Percentiles rank a stretch among this genome's conserved stretches.
These are phyloP conservation scores for Meira miltonrushii DNA, from an alignment of 1,284 basidiomycete genomes.

Conservation along the genomic window DNA sequence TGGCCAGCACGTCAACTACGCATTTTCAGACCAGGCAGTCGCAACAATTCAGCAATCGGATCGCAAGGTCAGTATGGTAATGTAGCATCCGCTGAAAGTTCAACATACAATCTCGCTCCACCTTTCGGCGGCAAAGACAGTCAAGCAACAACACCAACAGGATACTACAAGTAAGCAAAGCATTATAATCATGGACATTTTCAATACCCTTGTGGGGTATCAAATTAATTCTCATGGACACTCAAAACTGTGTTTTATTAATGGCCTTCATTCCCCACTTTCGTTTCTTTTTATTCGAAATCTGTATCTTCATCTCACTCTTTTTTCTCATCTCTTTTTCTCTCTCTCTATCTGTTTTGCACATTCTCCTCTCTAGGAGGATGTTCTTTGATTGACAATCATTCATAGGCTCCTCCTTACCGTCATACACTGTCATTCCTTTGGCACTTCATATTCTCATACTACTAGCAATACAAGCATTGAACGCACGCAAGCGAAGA, in stretches of 20 bases:
- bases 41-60: background rate
- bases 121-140: background rate
- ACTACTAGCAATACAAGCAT: no score
- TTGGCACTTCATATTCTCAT: no score
- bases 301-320: background rate
- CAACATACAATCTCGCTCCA: background rate
- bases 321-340: background rate
- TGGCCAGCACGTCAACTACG: slow-evolving; percentile 49
- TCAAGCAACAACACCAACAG: no score
- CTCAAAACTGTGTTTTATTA: no score
- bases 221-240: no score
- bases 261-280: background rate
- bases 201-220: no score
- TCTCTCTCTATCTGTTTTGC: background rate
- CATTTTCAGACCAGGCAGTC: background rate
- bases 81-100: background rate
- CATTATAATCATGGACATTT: no score
- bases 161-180: no score
- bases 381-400: no score
- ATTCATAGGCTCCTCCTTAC: no score
- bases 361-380: background rate
- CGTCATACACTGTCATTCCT: no score
- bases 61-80: background rate
- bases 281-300: background rate
- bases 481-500: no score